A percentile compares a stretch with the other conserved stretches of the same genome.
These are phyloP conservation scores for Aspergillus japonicus DNA, from an alignment of 2,329 filamentous ascomycete genomes.

Conservation along the genomic window DNA sequence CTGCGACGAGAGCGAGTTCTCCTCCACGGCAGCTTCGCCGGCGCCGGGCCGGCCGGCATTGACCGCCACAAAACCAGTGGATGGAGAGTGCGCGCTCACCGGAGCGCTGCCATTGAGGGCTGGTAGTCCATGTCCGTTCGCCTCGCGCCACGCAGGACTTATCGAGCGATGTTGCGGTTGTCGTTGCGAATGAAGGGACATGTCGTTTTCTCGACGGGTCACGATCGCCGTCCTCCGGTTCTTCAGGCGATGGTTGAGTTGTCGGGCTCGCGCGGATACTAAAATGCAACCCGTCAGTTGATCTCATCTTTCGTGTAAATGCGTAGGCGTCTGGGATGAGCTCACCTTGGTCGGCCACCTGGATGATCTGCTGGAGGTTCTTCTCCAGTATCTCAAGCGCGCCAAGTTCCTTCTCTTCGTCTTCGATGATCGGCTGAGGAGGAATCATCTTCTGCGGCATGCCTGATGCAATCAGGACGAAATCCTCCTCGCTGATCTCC, in stretches of 20 bases:
- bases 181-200: slow-evolving; percentile 31
- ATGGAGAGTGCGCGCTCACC: slow-evolving; percentile 45
- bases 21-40: slow-evolving; percentile 33
- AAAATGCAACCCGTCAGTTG: slow-evolving; percentile 13
- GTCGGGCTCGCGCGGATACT: slow-evolving; percentile 69
- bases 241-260: slow-evolving; percentile 77
- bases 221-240: slow-evolving; percentile 72
- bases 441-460: slow-evolving; percentile 80
- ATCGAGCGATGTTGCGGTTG: slow-evolving; percentile 31
- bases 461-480: slow-evolving; percentile 76
- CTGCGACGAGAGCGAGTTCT: slow-evolving; percentile 33
- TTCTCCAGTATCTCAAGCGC: slow-evolving; percentile 82
- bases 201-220: slow-evolving; percentile 56
- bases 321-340: neutral
- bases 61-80: slow-evolving; percentile 58
- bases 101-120: slow-evolving; percentile 29
- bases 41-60: slow-evolving; percentile 50
- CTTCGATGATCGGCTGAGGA: slow-evolving; percentile 76
- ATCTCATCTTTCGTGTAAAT: neutral
- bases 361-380: slow-evolving; percentile 72
- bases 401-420: slow-evolving; percentile 80
- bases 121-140: slow-evolving; percentile 27
- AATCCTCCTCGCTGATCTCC: slow-evolving; percentile 86
- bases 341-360: slow-evolving; percentile 73
- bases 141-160: slow-evolving; percentile 40